These are phyloP conservation scores for Aspergillus sclerotioniger DNA, from an alignment of 495 filamentous ascomycete species.

Conservation along the genomic window DNA sequence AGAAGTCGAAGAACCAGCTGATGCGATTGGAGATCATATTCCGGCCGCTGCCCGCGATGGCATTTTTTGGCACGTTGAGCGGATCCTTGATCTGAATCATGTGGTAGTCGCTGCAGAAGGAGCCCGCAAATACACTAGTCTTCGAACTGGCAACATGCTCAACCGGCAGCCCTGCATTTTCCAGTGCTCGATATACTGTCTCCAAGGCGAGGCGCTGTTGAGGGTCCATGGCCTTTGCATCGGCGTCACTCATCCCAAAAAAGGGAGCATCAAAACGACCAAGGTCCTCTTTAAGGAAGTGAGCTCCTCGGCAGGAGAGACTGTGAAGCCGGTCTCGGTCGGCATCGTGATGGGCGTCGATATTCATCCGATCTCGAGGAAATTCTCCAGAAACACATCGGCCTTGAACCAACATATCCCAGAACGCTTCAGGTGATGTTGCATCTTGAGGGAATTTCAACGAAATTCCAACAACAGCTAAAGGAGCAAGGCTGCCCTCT, in stretches of 20 bases:
- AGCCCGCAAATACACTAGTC: slow-evolving; percentile 27
- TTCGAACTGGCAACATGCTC: slow-evolving; percentile 22
- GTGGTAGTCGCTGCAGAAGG: slow-evolving; percentile 24
- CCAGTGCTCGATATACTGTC: slow-evolving; percentile 46
- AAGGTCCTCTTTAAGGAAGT: slow-evolving; percentile 46
- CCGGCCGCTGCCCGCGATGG: slow-evolving; percentile 8
- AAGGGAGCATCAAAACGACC: slow-evolving; percentile 51
- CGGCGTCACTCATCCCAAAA: slow-evolving; percentile 46
- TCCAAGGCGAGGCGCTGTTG: slow-evolving; percentile 52
- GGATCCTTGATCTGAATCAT: slow-evolving; percentile 15
- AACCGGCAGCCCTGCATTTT: slow-evolving; percentile 37
- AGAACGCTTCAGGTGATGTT: slow-evolving; percentile 49
- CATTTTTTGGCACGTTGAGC: slow-evolving; percentile 7
- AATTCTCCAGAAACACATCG: slow-evolving; percentile 48
- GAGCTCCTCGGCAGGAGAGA: slow-evolving; percentile 21
- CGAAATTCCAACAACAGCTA: slow-evolving; percentile 58
- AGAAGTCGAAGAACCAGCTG: slow-evolving; percentile 44
- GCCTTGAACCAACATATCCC: slow-evolving; percentile 52
- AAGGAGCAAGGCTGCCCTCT: slow-evolving; percentile 28
- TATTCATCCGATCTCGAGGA: slow-evolving; percentile 44
- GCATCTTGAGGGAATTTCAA: slow-evolving; percentile 56
- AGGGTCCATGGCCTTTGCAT: slow-evolving; percentile 52
- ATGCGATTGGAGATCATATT: slow-evolving; percentile 38
- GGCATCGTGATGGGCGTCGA: slow-evolving; percentile 49
- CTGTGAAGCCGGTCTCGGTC: slow-evolving; percentile 22